These are phyloP conservation scores for Nitzschia sp. DNA, from an alignment of 108 stramenopile genomes.

Conservation along the genomic window DNA sequence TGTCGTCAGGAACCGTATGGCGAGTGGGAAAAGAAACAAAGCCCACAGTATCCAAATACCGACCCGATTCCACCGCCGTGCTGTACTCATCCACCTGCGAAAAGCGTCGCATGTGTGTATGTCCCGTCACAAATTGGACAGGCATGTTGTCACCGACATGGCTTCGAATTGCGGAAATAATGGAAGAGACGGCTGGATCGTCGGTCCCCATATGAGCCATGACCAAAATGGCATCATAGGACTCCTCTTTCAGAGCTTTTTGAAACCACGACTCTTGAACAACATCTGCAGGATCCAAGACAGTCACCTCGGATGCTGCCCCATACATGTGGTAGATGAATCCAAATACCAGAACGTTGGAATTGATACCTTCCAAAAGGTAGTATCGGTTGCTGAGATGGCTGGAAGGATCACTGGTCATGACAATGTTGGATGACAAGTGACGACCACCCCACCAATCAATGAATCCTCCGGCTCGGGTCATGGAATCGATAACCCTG, in stretches of 20 bases:
- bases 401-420: constrained; percentile 15
- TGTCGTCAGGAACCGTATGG: constrained; percentile 14
- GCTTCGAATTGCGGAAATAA: constrained; percentile 46
- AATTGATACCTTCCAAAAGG: constrained; percentile 55
- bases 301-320: constrained; percentile 34
- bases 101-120: constrained; percentile 57
- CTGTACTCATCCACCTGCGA: constrained; percentile 37
- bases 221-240: constrained; percentile 70
- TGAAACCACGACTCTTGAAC: constrained; percentile 63
- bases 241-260: constrained; percentile 30
- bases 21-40: constrained; percentile 59
- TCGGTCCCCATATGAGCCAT: constrained; percentile 77
- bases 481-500: constrained; percentile 39
- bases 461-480: constrained; percentile 56
- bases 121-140: constrained; percentile 80
- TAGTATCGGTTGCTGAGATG: constrained; percentile 55
- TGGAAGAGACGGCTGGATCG: constrained; percentile 51
- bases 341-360: constrained; percentile 61
- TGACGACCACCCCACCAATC: constrained; percentile 70
- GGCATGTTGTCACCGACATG: constrained; percentile 54
- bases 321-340: constrained; percentile 73
- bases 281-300: constrained; percentile 49
- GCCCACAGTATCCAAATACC: constrained; percentile 73
- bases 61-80: constrained; percentile 63
- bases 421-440: constrained; percentile 66